Evolutionary conservation across 1,284 basidiomycete genomes (phyloP).

Genomic region (Microbotryum saponariae): DNA sequence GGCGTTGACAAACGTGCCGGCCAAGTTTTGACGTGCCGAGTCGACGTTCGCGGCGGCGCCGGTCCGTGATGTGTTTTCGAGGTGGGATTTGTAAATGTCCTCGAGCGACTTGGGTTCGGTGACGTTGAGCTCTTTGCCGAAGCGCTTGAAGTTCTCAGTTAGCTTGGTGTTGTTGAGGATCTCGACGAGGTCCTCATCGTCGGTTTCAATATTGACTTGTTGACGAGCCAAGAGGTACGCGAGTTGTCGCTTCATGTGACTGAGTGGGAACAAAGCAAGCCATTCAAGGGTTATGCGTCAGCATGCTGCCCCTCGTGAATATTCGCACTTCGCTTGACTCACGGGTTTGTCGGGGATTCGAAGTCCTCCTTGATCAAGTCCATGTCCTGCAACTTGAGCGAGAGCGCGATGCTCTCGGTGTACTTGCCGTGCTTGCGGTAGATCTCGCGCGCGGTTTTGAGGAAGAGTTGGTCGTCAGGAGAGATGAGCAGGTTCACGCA

Average conservation of each 20-base stretch:
- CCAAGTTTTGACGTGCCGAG: constrained; percentile 88
- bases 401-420: constrained; percentile 82
- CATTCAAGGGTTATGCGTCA: background rate
- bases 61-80: constrained; percentile 61
- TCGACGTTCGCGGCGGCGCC: constrained; percentile 67
- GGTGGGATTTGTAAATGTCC: constrained; percentile 95
- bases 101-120: constrained; percentile 83
- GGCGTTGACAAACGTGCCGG: constrained; percentile 96
- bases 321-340: constrained; percentile 38
- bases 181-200: constrained; percentile 61
- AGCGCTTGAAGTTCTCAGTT: constrained; percentile 77
- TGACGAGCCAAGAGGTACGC: constrained; percentile 89
- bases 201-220: constrained; percentile 70
- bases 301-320: background rate
- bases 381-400: constrained; percentile 76
- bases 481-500: constrained; percentile 87
- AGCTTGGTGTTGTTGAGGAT: constrained; percentile 77
- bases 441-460: constrained; percentile 80
- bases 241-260: constrained; percentile 89
- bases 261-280: constrained; percentile 36
- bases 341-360: constrained; percentile 76
- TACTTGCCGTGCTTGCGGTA: constrained; percentile 83
- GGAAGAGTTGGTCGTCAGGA: constrained; percentile 85
- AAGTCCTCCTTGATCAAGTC: constrained; percentile 78
- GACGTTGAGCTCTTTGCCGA: constrained; percentile 91